These are phyloP conservation scores for Chytridium lagenaria DNA, from an alignment of 371 early-diverging fungal genomes.

Conservation along the genomic window DNA sequence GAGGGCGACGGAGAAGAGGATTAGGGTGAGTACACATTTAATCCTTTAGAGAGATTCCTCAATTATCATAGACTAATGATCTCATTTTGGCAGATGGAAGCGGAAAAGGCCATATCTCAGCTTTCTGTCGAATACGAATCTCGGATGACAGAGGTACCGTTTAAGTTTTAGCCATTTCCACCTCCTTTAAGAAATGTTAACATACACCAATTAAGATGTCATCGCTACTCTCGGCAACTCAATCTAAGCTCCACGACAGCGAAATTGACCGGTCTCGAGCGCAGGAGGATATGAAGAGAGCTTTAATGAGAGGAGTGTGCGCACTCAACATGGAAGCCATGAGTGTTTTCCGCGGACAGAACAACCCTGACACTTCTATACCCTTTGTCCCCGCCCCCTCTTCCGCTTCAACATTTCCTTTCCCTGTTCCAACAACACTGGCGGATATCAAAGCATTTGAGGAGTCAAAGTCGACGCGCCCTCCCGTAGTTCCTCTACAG, in stretches of 20 bases:
- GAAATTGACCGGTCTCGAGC: slow-evolving; percentile 37
- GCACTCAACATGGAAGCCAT: slow-evolving; percentile 57
- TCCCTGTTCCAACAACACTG: not conserved
- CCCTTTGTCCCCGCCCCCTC: not conserved
- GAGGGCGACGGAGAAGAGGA: slow-evolving; percentile 38
- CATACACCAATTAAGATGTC: too few species aligned
- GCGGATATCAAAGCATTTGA: too few species aligned
- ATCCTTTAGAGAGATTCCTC: too few species aligned
- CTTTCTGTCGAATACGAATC: slow-evolving; percentile 43
- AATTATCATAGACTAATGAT: too few species aligned
- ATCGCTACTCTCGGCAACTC: slow-evolving; percentile 19
- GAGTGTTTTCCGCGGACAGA: slow-evolving; percentile 45
- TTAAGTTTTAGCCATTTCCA: not conserved
- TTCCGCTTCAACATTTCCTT: not conserved
- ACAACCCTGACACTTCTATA: too few species aligned
- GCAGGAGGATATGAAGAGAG: slow-evolving; percentile 53
- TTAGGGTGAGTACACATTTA: slow-evolving; percentile 21
- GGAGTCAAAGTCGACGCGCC: too few species aligned
- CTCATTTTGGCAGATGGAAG: slow-evolving; percentile 32
- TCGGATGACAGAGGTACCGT: slow-evolving; percentile 31
- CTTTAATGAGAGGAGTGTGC: slow-evolving; percentile 54
- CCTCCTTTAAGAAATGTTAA: too few species aligned
- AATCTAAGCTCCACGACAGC: slow-evolving; percentile 22
- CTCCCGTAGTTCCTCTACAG: too few species aligned
- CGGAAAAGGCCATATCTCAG: slow-evolving; percentile 39